A percentile compares a stretch with the other conserved stretches of the same genome.
These are phyloP conservation scores for Alternaria ventricosa DNA, from an alignment of 2,329 filamentous ascomycete genomes.

Conservation along the genomic window DNA sequence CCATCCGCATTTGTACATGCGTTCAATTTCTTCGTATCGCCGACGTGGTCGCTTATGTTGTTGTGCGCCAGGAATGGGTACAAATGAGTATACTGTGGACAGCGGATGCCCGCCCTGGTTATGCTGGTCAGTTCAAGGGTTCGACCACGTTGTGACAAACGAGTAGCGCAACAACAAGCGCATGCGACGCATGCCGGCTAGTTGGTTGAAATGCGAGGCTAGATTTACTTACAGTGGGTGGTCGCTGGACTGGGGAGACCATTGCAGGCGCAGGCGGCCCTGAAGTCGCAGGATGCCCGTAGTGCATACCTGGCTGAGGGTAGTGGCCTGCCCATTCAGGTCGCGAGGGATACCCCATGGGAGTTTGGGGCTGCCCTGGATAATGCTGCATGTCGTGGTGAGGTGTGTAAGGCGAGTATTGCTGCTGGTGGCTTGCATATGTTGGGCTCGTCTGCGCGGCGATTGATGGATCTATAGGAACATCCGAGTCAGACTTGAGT, in stretches of 20 bases:
- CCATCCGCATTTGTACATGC: constrained; percentile 99
- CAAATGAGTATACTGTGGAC: constrained; percentile 94
- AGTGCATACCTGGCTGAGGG: constrained; percentile 51
- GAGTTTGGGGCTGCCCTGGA: constrained; percentile 63
- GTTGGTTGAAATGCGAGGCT: neutral
- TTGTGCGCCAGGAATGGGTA: constrained; percentile 94
- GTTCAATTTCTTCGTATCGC: constrained; percentile 97
- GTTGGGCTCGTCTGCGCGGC: constrained; percentile 90
- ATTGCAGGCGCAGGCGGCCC: constrained; percentile 63
- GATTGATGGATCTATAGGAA: constrained; percentile 99
- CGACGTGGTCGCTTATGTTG: constrained; percentile 95
- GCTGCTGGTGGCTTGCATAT: constrained; percentile 74
- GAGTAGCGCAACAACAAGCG: neutral
- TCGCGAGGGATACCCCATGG: constrained; percentile 67
- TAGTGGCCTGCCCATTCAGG: constrained; percentile 76
- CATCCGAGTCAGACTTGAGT: constrained; percentile 92
- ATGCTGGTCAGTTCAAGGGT: constrained; percentile 14
- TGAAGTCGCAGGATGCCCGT: constrained; percentile 64
- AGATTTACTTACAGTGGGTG: constrained; percentile 64
- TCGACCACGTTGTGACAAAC: neutral
- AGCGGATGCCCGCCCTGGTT: constrained; percentile 59
- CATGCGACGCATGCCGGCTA: neutral
- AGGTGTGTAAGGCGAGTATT: constrained; percentile 86
- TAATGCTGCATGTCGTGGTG: constrained; percentile 87
- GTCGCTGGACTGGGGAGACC: constrained; percentile 65